phyloP scores from a whole-genome alignment of 2,329 filamentous ascomycete species.

The Aureobasidium pullulans region DNA sequence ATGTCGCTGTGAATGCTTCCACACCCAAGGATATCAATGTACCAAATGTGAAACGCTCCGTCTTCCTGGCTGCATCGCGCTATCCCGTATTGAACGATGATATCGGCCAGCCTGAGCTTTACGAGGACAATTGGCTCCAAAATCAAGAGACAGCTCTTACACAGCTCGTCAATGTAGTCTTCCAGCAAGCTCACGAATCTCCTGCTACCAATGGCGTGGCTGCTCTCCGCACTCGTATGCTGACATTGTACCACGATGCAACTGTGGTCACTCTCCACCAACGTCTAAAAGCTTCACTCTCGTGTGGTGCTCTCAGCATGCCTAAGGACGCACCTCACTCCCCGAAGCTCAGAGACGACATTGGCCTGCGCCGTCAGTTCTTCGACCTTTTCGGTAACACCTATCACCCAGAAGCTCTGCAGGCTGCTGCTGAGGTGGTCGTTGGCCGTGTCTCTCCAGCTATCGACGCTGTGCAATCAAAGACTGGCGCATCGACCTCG shows the following conservation, averaged over 20 bases:
- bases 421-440: conserved; percentile 50
- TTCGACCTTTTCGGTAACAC: conserved; percentile 51
- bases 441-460: conserved; percentile 42
- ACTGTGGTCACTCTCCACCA: conserved; percentile 47
- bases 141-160: conserved; percentile 56
- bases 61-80: conserved; percentile 16
- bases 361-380: conserved; percentile 52
- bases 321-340: conserved; percentile 45
- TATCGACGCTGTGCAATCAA: neutral
- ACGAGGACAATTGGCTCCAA: conserved; percentile 56
- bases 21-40: conserved; percentile 13
- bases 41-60: conserved; percentile 22
- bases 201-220: conserved; percentile 12
- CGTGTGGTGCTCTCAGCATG: conserved; percentile 50
- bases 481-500: neutral
- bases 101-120: conserved; percentile 49
- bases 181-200: conserved; percentile 34
- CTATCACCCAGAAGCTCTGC: conserved; percentile 47
- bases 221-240: conserved; percentile 39
- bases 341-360: conserved; percentile 44
- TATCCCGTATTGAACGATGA: conserved; percentile 50
- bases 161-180: conserved; percentile 52
- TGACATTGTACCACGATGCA: conserved; percentile 48
- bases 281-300: conserved; percentile 50
- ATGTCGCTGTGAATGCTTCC: neutral